phyloP scores from a whole-genome alignment of 2,329 filamentous ascomycete species.

The Pyrenophora seminiperda region DNA sequence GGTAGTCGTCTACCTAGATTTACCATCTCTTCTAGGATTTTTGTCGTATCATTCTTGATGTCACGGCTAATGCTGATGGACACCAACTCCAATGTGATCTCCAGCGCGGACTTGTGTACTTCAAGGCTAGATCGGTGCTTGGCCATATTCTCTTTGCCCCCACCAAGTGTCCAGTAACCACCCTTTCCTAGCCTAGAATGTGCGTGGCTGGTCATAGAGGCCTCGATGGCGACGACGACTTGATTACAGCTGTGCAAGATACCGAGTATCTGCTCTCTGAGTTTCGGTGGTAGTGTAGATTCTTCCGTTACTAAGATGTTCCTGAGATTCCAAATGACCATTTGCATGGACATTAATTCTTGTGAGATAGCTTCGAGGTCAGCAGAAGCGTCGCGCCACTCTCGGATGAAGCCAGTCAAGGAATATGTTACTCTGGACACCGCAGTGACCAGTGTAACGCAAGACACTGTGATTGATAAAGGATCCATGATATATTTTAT shows the following conservation, averaged over 20 bases:
- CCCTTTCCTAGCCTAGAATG: background rate
- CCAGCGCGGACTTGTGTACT: background rate
- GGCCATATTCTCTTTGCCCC: background rate
- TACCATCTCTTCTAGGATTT: background rate
- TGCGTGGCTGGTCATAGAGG: background rate
- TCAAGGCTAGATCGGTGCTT: background rate
- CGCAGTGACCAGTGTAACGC: background rate
- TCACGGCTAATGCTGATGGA: background rate
- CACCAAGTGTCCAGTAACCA: background rate
- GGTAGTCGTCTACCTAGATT: background rate
- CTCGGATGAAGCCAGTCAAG: background rate
- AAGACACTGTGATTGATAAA: constrained; percentile 1
- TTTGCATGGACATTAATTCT: background rate
- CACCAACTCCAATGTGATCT: background rate
- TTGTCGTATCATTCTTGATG: background rate
- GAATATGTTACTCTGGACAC: background rate
- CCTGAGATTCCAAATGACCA: background rate
- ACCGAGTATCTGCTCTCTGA: background rate
- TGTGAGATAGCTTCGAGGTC: background rate
- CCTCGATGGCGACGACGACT: background rate
- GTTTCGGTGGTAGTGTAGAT: background rate
- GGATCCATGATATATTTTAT: background rate
- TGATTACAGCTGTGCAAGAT: background rate
- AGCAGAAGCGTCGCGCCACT: background rate
- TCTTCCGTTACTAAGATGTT: background rate